These are phyloP conservation scores for Leccinellum rugosiceps DNA, from an alignment of 768 basidiomycete species.

Conservation along the genomic window DNA sequence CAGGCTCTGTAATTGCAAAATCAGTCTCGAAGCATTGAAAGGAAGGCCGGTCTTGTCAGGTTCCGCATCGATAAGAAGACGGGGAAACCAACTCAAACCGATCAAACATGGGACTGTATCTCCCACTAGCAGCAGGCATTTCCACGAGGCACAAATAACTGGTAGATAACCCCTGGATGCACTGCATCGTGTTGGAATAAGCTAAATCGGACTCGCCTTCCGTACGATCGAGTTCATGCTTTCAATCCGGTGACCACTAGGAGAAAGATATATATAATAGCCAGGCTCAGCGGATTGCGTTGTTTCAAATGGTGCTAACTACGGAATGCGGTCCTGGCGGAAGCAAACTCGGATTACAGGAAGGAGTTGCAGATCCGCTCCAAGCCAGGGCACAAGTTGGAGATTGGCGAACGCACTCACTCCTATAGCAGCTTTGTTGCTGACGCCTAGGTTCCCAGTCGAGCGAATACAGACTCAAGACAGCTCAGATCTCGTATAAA, in stretches of 20 bases:
- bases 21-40: too few species aligned
- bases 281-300: background rate
- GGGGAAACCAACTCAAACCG: too few species aligned
- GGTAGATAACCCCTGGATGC: background rate
- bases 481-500: background rate
- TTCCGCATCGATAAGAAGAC: too few species aligned
- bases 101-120: too few species aligned
- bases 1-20: too few species aligned
- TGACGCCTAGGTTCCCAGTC: background rate
- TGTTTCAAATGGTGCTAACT: background rate
- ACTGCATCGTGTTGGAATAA: background rate
- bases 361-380: background rate
- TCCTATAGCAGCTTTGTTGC: background rate
- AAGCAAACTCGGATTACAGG: background rate
- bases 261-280: background rate
- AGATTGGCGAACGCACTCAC: background rate
- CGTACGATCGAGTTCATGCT: too few species aligned
- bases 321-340: background rate
- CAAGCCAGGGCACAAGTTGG: background rate
- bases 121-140: background rate
- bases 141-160: background rate
- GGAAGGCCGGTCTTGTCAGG: too few species aligned
- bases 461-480: background rate
- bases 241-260: background rate
- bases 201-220: too few species aligned